Percentiles rank a stretch among this genome's conserved stretches.
These are phyloP conservation scores for Diaporthe aspalathi DNA, from an alignment of 2,329 filamentous ascomycete genomes.

Conservation along the genomic window DNA sequence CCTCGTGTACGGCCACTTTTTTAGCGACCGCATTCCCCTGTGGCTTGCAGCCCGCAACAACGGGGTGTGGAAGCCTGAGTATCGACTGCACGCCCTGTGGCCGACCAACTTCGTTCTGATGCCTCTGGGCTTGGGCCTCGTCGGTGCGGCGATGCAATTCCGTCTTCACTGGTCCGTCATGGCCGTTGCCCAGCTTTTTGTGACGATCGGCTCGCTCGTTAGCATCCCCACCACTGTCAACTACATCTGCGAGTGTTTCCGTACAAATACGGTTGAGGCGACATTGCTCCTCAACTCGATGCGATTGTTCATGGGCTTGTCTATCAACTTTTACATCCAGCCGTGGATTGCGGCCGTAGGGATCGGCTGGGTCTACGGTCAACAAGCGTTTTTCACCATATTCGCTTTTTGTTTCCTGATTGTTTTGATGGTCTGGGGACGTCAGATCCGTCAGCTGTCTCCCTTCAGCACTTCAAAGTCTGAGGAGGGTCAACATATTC, in stretches of 20 bases:
- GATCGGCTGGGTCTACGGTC: conserved; percentile 54
- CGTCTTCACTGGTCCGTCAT: conserved; percentile 54
- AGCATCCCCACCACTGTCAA: conserved; percentile 49
- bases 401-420: conserved; percentile 44
- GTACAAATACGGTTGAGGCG: conserved; percentile 51
- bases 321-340: conserved; percentile 53
- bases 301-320: conserved; percentile 51
- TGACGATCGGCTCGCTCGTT: conserved; percentile 51
- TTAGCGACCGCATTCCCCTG: conserved; percentile 54
- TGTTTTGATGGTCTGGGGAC: conserved; percentile 47
- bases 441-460: conserved; percentile 38
- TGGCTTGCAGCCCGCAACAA: conserved; percentile 45
- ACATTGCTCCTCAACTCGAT: conserved; percentile 49
- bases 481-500: conserved; percentile 38
- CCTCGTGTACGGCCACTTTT: conserved; percentile 50
- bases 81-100: conserved; percentile 49
- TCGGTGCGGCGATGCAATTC: conserved; percentile 54
- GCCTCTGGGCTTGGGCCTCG: conserved; percentile 50
- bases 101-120: conserved; percentile 47
- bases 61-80: conserved; percentile 54
- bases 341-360: conserved; percentile 51
- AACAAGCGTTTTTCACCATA: conserved; percentile 53
- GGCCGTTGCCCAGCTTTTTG: conserved; percentile 53
- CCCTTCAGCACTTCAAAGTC: conserved; percentile 38
- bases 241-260: conserved; percentile 50